These are phyloP conservation scores for Kwoniella bestiolae DNA, from an alignment of 768 basidiomycete genomes.

Conservation along the genomic window DNA sequence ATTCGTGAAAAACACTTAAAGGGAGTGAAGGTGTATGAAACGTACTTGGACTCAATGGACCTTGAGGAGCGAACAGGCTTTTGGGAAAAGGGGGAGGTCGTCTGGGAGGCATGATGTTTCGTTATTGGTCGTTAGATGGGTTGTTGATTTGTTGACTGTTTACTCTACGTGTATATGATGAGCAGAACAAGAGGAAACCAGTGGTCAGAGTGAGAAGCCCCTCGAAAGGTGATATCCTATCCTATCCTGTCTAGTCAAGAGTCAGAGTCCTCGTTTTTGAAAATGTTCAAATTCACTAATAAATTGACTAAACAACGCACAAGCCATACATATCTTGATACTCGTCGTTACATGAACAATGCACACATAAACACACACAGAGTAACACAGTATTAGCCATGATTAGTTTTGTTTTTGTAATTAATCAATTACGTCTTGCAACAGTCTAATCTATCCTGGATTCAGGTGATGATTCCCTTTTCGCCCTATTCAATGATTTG, in stretches of 20 bases:
- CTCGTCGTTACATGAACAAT: no score
- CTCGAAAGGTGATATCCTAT: no score
- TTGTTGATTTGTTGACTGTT: no score
- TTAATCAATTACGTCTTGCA: constrained; percentile 1
- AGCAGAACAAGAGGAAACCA: no score
- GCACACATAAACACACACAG: not conserved
- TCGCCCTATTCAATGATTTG: not conserved
- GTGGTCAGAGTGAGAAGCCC: no score
- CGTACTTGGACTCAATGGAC: constrained; percentile 48
- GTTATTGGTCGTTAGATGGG: not conserved
- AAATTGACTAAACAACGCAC: constrained; percentile 1
- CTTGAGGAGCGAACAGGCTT: constrained; percentile 36
- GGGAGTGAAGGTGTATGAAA: not conserved
- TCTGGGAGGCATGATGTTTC: constrained; percentile 38
- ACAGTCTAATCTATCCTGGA: constrained; percentile 4
- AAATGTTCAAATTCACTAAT: not conserved
- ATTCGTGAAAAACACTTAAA: not conserved
- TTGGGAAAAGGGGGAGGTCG: constrained; percentile 45
- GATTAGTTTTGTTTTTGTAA: not conserved
- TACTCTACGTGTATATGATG: no score
- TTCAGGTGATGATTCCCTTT: not conserved
- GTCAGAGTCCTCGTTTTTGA: no score
- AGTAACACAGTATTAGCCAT: not conserved
- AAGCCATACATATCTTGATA: constrained; percentile 5
- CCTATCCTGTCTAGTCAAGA: no score